These are phyloP conservation scores for Clausena lansium DNA, from an alignment of 345 rosid genomes.

Conservation along the genomic window DNA sequence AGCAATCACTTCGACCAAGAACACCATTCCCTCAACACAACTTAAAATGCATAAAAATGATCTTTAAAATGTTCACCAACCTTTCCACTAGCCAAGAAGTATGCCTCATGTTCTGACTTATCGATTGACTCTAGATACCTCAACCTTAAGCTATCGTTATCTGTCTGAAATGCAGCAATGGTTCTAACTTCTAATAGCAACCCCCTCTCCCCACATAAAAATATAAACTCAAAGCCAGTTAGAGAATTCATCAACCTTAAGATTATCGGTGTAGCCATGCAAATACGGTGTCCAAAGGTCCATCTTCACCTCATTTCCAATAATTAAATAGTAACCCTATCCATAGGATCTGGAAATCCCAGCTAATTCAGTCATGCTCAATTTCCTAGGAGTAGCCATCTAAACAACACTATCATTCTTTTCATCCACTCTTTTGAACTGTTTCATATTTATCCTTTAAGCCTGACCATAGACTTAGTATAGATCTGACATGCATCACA, in stretches of 20 bases:
- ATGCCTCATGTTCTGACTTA: no score
- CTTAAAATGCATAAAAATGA: neutral
- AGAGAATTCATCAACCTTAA: neutral
- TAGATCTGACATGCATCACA: neutral
- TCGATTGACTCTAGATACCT: no score
- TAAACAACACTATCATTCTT: neutral
- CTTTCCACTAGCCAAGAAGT: no score
- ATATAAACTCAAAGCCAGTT: neutral
- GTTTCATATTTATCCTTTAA: neutral
- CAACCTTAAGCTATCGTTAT: no score
- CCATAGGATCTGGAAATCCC: neutral
- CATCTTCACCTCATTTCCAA: neutral
- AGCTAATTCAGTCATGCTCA: neutral
- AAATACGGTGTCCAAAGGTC: neutral
- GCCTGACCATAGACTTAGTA: neutral
- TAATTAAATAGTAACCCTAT: neutral
- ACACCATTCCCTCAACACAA: neutral
- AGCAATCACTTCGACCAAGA: neutral
- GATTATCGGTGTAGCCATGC: neutral
- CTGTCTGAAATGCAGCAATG: no score
- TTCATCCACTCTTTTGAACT: neutral
- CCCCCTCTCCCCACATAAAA: neutral
- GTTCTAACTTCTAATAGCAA: no score
- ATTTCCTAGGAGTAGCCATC: neutral
- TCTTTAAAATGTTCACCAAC: constrained; percentile 6